Evolutionary conservation across 495 filamentous ascomycete genomes (phyloP).

Genomic region (Talaromyces adpressus): DNA sequence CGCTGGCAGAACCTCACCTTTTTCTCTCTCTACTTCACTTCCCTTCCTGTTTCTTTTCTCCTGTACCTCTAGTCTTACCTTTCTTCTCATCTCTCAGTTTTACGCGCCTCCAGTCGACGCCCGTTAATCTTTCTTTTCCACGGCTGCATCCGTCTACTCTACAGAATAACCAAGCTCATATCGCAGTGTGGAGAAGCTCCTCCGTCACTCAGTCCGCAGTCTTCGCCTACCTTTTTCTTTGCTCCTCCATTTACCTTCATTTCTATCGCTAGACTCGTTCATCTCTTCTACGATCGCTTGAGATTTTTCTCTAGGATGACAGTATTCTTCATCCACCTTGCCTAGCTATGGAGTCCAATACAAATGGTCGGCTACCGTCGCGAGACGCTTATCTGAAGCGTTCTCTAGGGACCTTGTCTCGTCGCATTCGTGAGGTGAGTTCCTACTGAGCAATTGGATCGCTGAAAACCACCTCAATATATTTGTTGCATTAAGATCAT

Average conservation of each 20-base stretch:
- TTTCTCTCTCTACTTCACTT: constrained; percentile 9
- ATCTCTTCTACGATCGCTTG: constrained; percentile 6
- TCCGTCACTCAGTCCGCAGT: constrained; percentile 8
- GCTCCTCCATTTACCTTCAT: constrained; percentile 8
- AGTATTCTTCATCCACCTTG: not conserved
- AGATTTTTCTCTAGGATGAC: not conserved
- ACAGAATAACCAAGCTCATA: not conserved
- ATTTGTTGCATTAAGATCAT: not conserved
- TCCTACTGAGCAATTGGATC: not conserved
- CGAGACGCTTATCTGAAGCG: constrained; percentile 52
- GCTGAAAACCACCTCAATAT: not conserved
- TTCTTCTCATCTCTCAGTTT: not conserved
- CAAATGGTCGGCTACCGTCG: constrained; percentile 16
- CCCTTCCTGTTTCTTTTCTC: constrained; percentile 12
- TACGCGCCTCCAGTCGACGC: not conserved
- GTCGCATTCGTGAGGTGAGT: constrained; percentile 58
- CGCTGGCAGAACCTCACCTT: constrained; percentile 7
- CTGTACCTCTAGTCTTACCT: not conserved
- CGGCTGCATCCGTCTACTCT: not conserved
- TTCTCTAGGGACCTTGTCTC: constrained; percentile 56
- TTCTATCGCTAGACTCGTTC: not conserved
- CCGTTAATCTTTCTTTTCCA: not conserved
- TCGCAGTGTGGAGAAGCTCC: not conserved
- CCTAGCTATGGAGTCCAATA: constrained; percentile 6
- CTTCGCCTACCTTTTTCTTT: not conserved